Percentiles rank a stretch among this genome's conserved stretches.
phyloP scores from a whole-genome alignment of 768 basidiomycete species.

The Leccinum olivaceopallidum region DNA sequence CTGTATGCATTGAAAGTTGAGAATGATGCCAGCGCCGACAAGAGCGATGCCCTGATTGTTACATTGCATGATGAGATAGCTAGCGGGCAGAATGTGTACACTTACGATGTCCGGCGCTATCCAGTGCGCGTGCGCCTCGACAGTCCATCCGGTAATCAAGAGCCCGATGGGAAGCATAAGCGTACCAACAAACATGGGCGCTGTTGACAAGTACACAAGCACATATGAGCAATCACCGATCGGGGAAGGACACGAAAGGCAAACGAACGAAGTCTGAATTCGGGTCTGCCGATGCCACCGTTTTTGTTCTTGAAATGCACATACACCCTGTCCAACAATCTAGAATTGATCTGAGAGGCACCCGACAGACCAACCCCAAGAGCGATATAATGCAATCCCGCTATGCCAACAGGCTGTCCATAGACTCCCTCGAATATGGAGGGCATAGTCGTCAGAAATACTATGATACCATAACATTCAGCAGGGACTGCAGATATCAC shows the following conservation, averaged over 20 bases:
- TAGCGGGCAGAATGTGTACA: background rate
- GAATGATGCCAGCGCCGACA: constrained; percentile 57
- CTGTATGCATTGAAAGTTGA: constrained; percentile 62
- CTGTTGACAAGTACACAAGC: constrained; percentile 30
- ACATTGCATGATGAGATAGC: background rate
- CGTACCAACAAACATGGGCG: constrained; percentile 58
- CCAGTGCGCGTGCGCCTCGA: constrained; percentile 61
- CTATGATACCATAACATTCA: constrained; percentile 35
- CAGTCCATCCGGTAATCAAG: constrained; percentile 68
- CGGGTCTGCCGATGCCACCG: constrained; percentile 54
- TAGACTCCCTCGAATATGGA: constrained; percentile 58
- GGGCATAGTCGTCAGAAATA: constrained; percentile 68
- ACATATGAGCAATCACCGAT: constrained; percentile 6
- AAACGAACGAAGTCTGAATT: constrained; percentile 49
- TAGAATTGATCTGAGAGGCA: constrained; percentile 56
- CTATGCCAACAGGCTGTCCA: constrained; percentile 52
- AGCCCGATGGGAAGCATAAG: constrained; percentile 65
- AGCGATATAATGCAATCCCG: constrained; percentile 70
- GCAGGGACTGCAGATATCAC: background rate
- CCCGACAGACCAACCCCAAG: constrained; percentile 61
- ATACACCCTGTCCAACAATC: constrained; percentile 56
- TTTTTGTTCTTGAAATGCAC: constrained; percentile 47
- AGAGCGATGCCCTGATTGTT: constrained; percentile 52
- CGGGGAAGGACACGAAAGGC: background rate
- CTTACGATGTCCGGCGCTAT: constrained; percentile 67